Conservation (phyloP, 208 protist species). For the Trichomonas tenax region DNA sequence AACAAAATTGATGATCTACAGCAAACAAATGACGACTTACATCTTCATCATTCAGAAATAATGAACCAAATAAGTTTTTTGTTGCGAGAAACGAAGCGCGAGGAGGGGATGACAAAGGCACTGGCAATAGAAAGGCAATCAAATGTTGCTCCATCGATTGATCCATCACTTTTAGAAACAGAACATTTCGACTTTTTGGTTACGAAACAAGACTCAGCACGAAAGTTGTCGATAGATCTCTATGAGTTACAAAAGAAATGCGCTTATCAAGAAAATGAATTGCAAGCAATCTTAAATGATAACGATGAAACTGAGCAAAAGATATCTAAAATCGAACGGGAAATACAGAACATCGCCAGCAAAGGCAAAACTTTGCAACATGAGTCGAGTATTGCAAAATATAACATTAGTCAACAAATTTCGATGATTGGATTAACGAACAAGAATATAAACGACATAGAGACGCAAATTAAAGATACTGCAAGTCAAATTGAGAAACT, state of each 20-base stretch:
- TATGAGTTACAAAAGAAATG: not conserved
- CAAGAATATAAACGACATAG: not conserved
- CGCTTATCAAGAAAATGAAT: not conserved
- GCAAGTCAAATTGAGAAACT: not conserved
- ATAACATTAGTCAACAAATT: not conserved
- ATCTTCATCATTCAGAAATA: not conserved
- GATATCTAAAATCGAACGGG: not conserved
- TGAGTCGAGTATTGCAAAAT: not conserved
- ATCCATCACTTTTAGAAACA: not conserved
- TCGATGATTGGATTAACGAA: not conserved
- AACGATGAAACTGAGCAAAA: not conserved
- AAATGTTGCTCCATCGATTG: not conserved
- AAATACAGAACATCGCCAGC: not conserved
- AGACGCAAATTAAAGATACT: not conserved
- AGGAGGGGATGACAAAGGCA: not conserved
- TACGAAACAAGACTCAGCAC: not conserved
- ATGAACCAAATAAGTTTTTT: not conserved
- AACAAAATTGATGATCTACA: not conserved
- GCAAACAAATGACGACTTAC: not conserved
- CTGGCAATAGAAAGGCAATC: not conserved
- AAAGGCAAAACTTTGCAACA: not conserved
- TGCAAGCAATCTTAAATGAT: not conserved
- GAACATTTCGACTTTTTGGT: not conserved
- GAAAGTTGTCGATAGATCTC: not conserved
- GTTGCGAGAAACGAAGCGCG: not conserved